Evolutionary conservation across 2,329 filamentous ascomycete species (phyloP), one percentile per base, ranked within the genome.

Genomic region (Trichoderma sp.): DNA sequence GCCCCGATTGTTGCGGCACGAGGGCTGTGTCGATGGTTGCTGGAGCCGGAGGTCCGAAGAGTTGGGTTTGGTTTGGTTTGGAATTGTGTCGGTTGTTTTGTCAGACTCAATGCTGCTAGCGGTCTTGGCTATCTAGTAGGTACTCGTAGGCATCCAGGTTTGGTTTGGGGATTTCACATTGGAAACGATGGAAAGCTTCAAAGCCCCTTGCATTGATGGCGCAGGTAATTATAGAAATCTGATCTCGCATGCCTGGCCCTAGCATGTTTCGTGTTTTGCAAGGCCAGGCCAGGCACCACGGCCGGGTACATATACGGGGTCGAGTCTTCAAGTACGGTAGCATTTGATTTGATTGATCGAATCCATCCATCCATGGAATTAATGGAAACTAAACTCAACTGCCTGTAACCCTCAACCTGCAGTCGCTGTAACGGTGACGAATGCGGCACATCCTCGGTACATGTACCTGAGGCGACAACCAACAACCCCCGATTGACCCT

Each of bases 371-470:
- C 16, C 16, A n/a, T n/a, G 56, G 8, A 38, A 66, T 66, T 29
- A 31, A 27, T 45, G 27, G 59, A 41, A 41, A 18, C 18, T 21
- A 45, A 41, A 24, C 33, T 38, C 35, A 29, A 29, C 41, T 45
- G 38, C 35, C 35, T 31, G 27, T n/a, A 53, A 53, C 45, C n/a
- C 45, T 50, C 27, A 35, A 69, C 45, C 45, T 50, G 41, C 41
- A 45, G 41, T 18, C 29, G 18, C 50, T 71, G 68, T 63, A 69
- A 29, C 66, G n/a, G 53, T 63, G 75, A 66, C 45, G 69, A 45
- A 64, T 56, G 71, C 56, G 53, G 71, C 29, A 79, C 78, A 78
- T 78, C 76, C 83, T 85, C 56, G 74, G 60, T 81, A 67, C 71
- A 27, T 66, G 60, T 81, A 66, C 71, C 71, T 74, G 62, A 74